Evolutionary conservation across 2,329 filamentous ascomycete genomes (phyloP).

Genomic region (Fonsecaea multimorphosa): DNA sequence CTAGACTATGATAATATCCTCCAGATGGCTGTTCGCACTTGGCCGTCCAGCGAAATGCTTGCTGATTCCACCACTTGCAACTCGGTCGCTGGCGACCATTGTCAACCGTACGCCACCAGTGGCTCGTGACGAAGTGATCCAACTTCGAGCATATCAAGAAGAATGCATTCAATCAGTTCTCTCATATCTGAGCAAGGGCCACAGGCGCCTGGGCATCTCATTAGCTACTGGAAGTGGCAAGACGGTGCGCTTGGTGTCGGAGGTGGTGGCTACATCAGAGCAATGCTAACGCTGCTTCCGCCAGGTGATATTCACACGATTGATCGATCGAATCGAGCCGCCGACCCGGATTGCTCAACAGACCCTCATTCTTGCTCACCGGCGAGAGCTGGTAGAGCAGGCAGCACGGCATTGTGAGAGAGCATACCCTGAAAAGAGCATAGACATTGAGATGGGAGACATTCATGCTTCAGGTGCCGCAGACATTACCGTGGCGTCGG

Average conservation of each 20-base stretch:
- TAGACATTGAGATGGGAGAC: conserved; percentile 92
- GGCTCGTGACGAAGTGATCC: conserved; percentile 52
- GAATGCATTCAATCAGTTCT: conserved; percentile 88
- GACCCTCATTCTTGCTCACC: conserved; percentile 89
- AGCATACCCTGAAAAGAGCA: conserved; percentile 77
- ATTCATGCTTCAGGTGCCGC: conserved; percentile 76
- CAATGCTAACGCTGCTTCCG: conserved; percentile 15
- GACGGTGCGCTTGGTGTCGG: conserved; percentile 63
- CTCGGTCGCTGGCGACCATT: conserved; percentile 40
- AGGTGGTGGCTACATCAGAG: not conserved
- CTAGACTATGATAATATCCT: conserved; percentile 38
- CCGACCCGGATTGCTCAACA: conserved; percentile 66
- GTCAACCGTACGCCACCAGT: conserved; percentile 25
- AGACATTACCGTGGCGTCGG: conserved; percentile 91
- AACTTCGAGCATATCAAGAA: conserved; percentile 83
- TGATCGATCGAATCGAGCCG: conserved; percentile 77
- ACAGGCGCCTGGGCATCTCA: conserved; percentile 82
- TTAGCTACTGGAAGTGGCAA: conserved; percentile 89
- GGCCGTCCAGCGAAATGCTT: conserved; percentile 26
- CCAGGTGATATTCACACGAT: conserved; percentile 96
- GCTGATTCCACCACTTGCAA: conserved; percentile 27
- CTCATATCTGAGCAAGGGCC: conserved; percentile 69
- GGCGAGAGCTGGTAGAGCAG: conserved; percentile 92
- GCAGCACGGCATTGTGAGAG: conserved; percentile 81
- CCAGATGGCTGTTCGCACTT: conserved; percentile 42